phyloP scores from a whole-genome alignment of 2,329 filamentous ascomycete genomes.

The Clonostachys rosea region DNA sequence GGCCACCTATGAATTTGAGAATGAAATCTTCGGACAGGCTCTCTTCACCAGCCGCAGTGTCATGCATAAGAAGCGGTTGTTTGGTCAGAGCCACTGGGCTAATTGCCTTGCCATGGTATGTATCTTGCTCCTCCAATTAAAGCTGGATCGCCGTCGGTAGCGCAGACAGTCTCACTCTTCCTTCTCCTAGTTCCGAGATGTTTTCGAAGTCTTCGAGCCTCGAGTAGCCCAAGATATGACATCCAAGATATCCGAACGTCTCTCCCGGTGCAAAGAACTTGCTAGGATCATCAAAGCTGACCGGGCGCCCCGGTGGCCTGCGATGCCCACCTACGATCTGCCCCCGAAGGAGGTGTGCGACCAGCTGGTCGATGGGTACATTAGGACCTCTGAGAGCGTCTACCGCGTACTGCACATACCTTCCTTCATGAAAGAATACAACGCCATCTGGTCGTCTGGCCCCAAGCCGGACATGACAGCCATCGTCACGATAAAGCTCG shows the following conservation, averaged over 20 bases:
- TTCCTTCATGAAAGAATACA: slow-evolving; percentile 41
- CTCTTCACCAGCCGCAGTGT: not conserved
- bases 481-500: slow-evolving; percentile 51
- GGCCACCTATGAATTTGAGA: not conserved
- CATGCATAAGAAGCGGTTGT: slow-evolving; percentile 30
- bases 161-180: not conserved
- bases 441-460: slow-evolving; percentile 38
- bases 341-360: slow-evolving; percentile 40
- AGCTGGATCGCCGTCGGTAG: not conserved
- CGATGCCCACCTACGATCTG: slow-evolving; percentile 30
- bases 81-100: slow-evolving; percentile 47
- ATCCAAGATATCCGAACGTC: slow-evolving; percentile 23
- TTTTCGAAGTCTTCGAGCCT: not conserved
- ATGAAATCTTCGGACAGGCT: not conserved
- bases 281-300: slow-evolving; percentile 45
- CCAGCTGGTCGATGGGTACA: slow-evolving; percentile 41
- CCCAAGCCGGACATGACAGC: slow-evolving; percentile 32
- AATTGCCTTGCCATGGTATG: slow-evolving; percentile 34
- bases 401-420: slow-evolving; percentile 48
- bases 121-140: slow-evolving; percentile 1
- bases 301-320: slow-evolving; percentile 42
- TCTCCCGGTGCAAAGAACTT: slow-evolving; percentile 40
- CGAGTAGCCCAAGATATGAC: slow-evolving; percentile 2
- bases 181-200: not conserved
- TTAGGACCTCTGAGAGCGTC: slow-evolving; percentile 38